A percentile compares a stretch with the other conserved stretches of the same genome.
Conservation (phyloP, 495 filamentous ascomycete species). For the Pyrenopolyporus hunteri region DNA sequence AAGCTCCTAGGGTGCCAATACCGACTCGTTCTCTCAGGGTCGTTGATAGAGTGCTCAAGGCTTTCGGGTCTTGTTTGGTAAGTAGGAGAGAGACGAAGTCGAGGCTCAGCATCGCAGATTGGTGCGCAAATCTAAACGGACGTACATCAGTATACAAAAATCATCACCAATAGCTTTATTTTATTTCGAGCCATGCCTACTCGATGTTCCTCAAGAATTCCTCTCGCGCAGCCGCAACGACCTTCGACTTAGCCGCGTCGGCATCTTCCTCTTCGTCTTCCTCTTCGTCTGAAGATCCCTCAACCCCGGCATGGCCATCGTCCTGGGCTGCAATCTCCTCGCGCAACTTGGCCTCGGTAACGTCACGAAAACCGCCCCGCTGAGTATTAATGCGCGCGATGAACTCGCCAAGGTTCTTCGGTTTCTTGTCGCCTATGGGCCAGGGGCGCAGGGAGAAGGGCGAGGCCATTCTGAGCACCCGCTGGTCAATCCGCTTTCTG, state of each 20-base stretch:
- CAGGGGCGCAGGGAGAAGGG: constrained; percentile 70
- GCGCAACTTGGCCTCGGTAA: constrained; percentile 66
- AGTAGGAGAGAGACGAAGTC: constrained; percentile 87
- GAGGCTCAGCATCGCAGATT: constrained; percentile 69
- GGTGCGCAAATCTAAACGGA: constrained; percentile 56
- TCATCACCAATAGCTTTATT: not conserved
- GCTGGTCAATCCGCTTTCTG: no score
- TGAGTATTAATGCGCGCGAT: constrained; percentile 77
- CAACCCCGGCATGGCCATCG: constrained; percentile 32
- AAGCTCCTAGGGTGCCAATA: constrained; percentile 76
- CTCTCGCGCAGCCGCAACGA: constrained; percentile 52
- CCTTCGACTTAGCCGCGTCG: constrained; percentile 44
- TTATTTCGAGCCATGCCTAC: constrained; percentile 39
- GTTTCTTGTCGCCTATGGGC: constrained; percentile 57
- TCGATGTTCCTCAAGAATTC: constrained; percentile 61
- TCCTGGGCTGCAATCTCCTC: constrained; percentile 63
- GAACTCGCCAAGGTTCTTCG: constrained; percentile 69
- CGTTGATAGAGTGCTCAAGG: constrained; percentile 70
- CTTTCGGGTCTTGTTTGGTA: constrained; percentile 75
- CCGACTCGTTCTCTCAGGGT: constrained; percentile 71
- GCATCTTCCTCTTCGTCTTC: constrained; percentile 42
- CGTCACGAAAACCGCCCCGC: constrained; percentile 73
- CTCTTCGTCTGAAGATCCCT: constrained; percentile 42
- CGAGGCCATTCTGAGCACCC: constrained; percentile 22
- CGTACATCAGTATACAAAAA: constrained; percentile 15